Evolutionary conservation across 768 basidiomycete species (phyloP).

Genomic region (Cystobasidiopsis lactophilus): DNA sequence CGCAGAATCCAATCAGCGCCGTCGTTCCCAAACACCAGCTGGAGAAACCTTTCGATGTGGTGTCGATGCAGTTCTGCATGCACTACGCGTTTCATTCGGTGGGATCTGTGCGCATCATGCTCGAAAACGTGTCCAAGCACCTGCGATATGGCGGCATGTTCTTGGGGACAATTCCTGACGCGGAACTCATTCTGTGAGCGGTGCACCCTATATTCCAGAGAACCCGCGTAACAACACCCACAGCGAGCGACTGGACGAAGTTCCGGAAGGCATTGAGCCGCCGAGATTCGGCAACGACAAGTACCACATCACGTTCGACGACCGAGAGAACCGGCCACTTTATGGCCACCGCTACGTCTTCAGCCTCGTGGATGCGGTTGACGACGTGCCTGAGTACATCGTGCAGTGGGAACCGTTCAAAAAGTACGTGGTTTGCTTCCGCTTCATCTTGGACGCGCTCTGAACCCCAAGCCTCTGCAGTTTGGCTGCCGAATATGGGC

Average conservation of each 20-base stretch:
- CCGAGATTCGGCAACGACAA: conserved; percentile 76
- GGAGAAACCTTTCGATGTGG: conserved; percentile 57
- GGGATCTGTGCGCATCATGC: conserved; percentile 70
- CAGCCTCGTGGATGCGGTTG: conserved; percentile 82
- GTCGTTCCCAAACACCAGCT: conserved; percentile 31
- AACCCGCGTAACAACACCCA: neutral
- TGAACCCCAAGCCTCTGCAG: conserved; percentile 27
- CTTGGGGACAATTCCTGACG: conserved; percentile 89
- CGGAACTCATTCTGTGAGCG: conserved; percentile 57
- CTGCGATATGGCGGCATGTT: conserved; percentile 71
- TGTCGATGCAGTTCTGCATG: conserved; percentile 99
- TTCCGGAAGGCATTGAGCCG: conserved; percentile 43
- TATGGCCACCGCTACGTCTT: conserved; percentile 91
- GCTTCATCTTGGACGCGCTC: conserved; percentile 5
- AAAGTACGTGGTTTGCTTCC: conserved; percentile 31
- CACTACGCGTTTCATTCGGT: conserved; percentile 95
- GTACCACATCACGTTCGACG: conserved; percentile 56
- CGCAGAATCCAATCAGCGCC: conserved; percentile 40
- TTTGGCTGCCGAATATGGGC: conserved; percentile 58
- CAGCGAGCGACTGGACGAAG: conserved; percentile 47
- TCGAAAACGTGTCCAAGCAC: conserved; percentile 63
- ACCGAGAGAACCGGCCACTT: conserved; percentile 24
- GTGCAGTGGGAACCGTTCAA: conserved; percentile 91
- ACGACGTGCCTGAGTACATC: conserved; percentile 88
- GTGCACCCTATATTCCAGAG: neutral